Evolutionary conservation across 1,139 yeast genomes (phyloP), one percentile per base, ranked within the genome.

Genomic region (Pneumocystis oryctolagi): DNA sequence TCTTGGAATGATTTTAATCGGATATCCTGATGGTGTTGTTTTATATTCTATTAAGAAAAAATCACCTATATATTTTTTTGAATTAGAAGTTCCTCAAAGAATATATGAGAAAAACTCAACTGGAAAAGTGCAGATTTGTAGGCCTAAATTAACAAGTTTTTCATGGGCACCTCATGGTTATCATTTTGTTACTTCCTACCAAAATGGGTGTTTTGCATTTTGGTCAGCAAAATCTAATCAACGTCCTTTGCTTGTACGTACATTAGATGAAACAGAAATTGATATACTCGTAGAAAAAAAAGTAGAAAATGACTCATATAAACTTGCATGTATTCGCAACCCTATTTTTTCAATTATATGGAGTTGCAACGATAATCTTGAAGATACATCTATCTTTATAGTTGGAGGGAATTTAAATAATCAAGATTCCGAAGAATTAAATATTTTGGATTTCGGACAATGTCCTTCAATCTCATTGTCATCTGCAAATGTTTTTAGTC

Each of bases 121-220:
- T 6, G 37, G 58, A 18, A 64, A 65, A 8, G 63, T 67, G 34
- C 63, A 67, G 65, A 62, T 64, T 25, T 73, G 83, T 60, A 74
- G 72, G 37, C 85, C 92, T 1, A 81, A 77, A 58, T 71, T 87
- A 1, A 69, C 77, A 1, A 83, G 82, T 62, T 84, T 96, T 0
- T 77, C 83, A 57, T 92, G 88, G 82, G 97, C 90, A 72, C 98
- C 99, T 1, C 89, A 89, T 71, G 97, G 97, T 0, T 79, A 89
- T 60, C 95, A 90, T 72, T 76, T 89, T 5, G 79, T 87, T 18
- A 85, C 96, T 0, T 80, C 83, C 1, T 95, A 90, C 71, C 82
- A 76, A 25, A 97, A 90, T 69, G 92, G 90, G 62, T 81, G 95
- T 0, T 70, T 94, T 60, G 96, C 83, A 4, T 92, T 92, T 70